Base-by-base conservation (phyloP, 1,139 yeast species). In the Suhomyces maxii region DNA sequence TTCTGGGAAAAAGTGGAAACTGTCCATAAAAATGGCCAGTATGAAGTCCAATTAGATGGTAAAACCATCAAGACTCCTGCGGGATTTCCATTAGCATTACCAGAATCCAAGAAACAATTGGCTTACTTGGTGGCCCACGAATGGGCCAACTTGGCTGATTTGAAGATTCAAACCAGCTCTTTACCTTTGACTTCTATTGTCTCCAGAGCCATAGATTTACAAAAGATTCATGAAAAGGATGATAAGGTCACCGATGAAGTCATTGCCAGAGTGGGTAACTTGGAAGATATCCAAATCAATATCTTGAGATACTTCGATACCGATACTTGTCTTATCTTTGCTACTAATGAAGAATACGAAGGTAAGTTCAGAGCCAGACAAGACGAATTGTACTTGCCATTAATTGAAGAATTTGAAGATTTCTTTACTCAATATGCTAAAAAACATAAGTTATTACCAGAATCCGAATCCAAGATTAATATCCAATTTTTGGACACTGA, bases 181-280 rank as follows among this genome's bases (percentile, higher is more conserved):
- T 75, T 93, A 42, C 98, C 98, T 2, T 69, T 93, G 49, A 93
- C 99, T 0, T 89, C 97, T 0, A 67, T 93, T 44, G 86, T 88
- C 1, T 83, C 97, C 0, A 77, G 99, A 53, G 89, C 96, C 10
- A 82, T 93, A 45, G 99, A 93, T 64, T 68, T 86, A 55, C 64
- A 73, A 1, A 63, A 67, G 18, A 67, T 64, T 25, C 57, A 57
- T 43, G 55, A 53, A 9, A 57, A 55, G 10, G 41, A 45, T 8
- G 64, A 54, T 4, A 61, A 65, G 2, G 75, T 77, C 48, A 64
- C 71, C 45, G 54, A 53, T 6, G 86, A 83, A 45, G 64, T 77
- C 48, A 65, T 75, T 18, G 78, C 83, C 31, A 84, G 83, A 60
- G 77, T 84, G 35, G 89, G 90, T 8, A 78, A 73, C 52, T 67